phyloP scores from a whole-genome alignment of 345 rosid species.

The Camelina hispida region DNA sequence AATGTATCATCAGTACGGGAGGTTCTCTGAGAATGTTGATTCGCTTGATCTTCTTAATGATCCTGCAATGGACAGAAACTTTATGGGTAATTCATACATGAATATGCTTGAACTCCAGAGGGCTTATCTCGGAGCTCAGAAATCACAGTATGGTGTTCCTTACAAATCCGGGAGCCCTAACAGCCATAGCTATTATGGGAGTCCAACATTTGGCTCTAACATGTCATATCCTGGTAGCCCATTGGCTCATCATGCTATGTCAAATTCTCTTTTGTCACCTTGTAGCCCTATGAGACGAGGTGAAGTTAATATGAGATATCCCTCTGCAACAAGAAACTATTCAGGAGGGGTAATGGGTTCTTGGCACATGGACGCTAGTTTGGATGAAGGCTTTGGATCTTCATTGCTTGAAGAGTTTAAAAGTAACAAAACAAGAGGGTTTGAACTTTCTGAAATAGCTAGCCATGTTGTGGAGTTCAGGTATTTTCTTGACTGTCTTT shows the following conservation, averaged over 20 bases:
- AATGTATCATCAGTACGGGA: conserved; percentile 66
- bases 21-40: conserved; percentile 58
- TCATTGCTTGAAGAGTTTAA: conserved; percentile 80
- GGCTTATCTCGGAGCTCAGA: conserved; percentile 72
- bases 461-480: conserved; percentile 82
- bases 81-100: conserved; percentile 40
- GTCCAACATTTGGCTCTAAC: conserved; percentile 59
- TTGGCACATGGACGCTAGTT: conserved; percentile 61
- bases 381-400: conserved; percentile 62
- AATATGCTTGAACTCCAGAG: conserved; percentile 68
- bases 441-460: conserved; percentile 72
- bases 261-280: conserved; percentile 60
- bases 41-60: conserved; percentile 60
- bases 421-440: conserved; percentile 66
- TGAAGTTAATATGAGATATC: conserved; percentile 59
- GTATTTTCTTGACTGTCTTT: conserved; percentile 36
- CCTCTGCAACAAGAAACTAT: conserved; percentile 57
- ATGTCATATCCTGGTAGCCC: conserved; percentile 76
- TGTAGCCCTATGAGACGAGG: conserved; percentile 64
- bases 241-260: conserved; percentile 60
- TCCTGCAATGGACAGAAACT: conserved; percentile 57
- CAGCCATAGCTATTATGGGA: conserved; percentile 65
- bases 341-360: conserved; percentile 61
- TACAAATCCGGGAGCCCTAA: conserved; percentile 62
- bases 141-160: conserved; percentile 60